Evolutionary conservation across 1,284 basidiomycete genomes (phyloP).

Genomic region (Cystobasidium pallidum): DNA sequence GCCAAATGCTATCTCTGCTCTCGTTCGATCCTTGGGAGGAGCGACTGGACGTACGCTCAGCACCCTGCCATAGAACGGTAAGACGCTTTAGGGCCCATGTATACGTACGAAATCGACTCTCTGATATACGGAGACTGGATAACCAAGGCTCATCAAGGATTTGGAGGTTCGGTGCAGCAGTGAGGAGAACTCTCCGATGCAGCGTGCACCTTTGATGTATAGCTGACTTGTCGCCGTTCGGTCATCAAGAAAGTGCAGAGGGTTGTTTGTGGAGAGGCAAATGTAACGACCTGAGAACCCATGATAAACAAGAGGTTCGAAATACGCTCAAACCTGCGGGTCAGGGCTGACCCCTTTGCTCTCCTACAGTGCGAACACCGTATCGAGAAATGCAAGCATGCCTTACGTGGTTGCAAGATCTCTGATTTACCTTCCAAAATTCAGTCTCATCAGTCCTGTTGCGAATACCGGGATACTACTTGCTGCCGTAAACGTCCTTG

Average conservation of each 20-base stretch:
- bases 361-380: conserved; percentile 19
- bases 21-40: not conserved
- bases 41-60: not conserved
- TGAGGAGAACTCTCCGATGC: not conserved
- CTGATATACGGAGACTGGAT: not conserved
- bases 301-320: conserved; percentile 9
- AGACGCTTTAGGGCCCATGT: not conserved
- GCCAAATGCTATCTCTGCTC: conserved; percentile 17
- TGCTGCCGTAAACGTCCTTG: not conserved
- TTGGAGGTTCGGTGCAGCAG: conserved; percentile 19
- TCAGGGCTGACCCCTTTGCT: not conserved
- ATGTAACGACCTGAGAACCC: not conserved
- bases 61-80: conserved; percentile 25
- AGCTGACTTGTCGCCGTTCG: too few relatives aligned
- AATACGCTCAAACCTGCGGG: not conserved
- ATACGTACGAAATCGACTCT: not conserved
- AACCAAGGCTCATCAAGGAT: conserved; percentile 21
- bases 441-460: not conserved
- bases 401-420: conserved; percentile 5
- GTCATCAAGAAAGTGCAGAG: not conserved
- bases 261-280: conserved; percentile 22
- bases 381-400: conserved; percentile 3
- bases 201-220: too few relatives aligned
- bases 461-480: conserved; percentile 1
- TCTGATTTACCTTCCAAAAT: not conserved